Base-by-base conservation (phyloP, 176 grass and related monocot species). In the Phoenix roebelenii region DNA sequence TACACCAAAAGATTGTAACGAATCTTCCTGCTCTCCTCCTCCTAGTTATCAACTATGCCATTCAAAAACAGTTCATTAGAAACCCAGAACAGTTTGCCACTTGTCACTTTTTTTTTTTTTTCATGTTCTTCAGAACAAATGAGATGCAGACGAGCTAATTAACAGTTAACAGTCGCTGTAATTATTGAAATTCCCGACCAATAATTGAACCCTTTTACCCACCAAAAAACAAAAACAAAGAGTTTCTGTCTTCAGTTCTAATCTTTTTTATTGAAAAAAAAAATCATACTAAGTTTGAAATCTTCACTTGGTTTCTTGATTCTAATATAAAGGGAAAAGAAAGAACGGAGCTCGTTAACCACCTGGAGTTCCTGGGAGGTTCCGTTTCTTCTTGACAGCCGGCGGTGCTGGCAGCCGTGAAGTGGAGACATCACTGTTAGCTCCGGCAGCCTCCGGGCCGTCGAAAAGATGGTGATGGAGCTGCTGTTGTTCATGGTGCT, bases 291-390 rank as follows among this genome's bases (percentile, higher is more conserved):
- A 9, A 14, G 35, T 44, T 14, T 14, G 35, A 12, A 44, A 44
- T 44, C 5, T 44, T 44, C 9, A 44, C 2, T 44, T 44, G 5
- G 35, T 6, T 2, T 44, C 35, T 12, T 44, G 3, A 44, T 44
- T 44, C 1, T 44, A 3, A 44, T 12, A 9, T 12, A 44, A 44
- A 1, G 2, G 10, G 2, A 12, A 44, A 44, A 44, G 9, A 44
- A 44, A 44, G 35, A 12, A 44, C 0, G 9, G 12, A 9, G 35
- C 9, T 44, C 16, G 23, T 50, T 54, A 23, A 20, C 70, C 61
- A 97, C 92, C 92, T 91, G 92, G 92, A 57, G 84, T 97, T 50
- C 92, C 92, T 0, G 92, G 87, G 16, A 90, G 92, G 65, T 73
- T 79, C 49, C 92, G 60, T 72, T 91, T 97, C 81, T 88, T 97